Conservation (phyloP, 2,329 filamentous ascomycete genomes). For the Cyphellophora attinorum region DNA sequence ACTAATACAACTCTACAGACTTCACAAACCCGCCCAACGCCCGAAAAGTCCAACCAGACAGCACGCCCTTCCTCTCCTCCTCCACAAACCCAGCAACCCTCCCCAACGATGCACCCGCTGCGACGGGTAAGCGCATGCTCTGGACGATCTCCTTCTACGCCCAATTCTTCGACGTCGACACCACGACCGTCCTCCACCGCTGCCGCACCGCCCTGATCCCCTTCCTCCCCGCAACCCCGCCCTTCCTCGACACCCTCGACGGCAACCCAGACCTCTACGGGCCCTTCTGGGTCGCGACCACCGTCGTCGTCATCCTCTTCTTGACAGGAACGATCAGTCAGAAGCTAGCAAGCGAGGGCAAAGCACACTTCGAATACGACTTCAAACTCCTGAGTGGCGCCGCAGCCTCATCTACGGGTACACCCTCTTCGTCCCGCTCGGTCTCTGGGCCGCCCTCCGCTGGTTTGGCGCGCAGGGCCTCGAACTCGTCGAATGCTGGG, state of each 20-base stretch:
- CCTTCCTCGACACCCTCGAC: conserved; percentile 94
- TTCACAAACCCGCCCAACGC: conserved; percentile 54
- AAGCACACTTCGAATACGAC: conserved; percentile 19
- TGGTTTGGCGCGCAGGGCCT: conserved; percentile 94
- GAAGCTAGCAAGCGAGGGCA: conserved; percentile 54
- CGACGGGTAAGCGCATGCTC: conserved; percentile 70
- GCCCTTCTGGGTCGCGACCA: conserved; percentile 97
- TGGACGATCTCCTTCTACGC: conserved; percentile 92
- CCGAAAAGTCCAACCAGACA: conserved; percentile 38
- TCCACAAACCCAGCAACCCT: conserved; percentile 43
- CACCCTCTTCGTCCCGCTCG: conserved; percentile 75
- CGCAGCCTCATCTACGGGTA: conserved; percentile 90
- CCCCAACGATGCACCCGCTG: conserved; percentile 35
- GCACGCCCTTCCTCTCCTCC: conserved; percentile 40
- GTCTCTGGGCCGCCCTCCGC: conserved; percentile 75
- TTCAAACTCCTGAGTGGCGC: conserved; percentile 82
- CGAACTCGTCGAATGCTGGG: conserved; percentile 90
- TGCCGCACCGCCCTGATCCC: conserved; percentile 82
- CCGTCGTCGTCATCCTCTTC: conserved; percentile 91
- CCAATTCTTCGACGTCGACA: conserved; percentile 98
- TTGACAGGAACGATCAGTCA: conserved; percentile 89
- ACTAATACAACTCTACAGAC: conserved; percentile 33
- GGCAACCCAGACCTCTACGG: conserved; percentile 96
- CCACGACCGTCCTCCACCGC: conserved; percentile 73
- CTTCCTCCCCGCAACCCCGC: conserved; percentile 69